A percentile compares a stretch with the other conserved stretches of the same genome.
Evolutionary conservation across 768 basidiomycete species (phyloP).

Genomic region (Russula sp.): DNA sequence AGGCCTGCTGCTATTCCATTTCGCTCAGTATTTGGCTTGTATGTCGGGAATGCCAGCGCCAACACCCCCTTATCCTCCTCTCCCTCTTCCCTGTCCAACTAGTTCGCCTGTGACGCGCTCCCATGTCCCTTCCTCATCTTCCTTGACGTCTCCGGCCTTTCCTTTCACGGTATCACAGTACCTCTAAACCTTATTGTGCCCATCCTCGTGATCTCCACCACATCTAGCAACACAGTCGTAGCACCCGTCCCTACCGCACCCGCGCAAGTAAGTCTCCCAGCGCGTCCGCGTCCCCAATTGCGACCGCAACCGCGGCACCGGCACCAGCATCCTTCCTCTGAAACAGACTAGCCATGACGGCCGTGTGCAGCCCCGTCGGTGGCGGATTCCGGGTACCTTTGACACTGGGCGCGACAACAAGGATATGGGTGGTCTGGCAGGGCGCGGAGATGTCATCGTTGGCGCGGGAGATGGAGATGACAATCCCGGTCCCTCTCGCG

Average conservation of each 20-base stretch:
- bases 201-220: not conserved
- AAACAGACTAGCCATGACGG: constrained; percentile 58
- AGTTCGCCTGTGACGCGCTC: constrained; percentile 7
- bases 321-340: constrained; percentile 44
- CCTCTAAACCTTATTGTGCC: not conserved
- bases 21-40: not conserved
- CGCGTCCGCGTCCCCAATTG: not conserved
- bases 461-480: no score
- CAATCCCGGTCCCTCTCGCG: not conserved
- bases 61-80: not conserved
- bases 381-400: constrained; percentile 26
- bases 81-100: not conserved
- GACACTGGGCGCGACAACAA: constrained; percentile 1
- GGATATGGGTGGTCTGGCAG: no score
- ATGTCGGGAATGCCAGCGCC: not conserved
- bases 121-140: not conserved
- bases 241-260: constrained; percentile 25
- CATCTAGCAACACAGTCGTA: constrained; percentile 17
- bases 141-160: no score
- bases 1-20: not conserved
- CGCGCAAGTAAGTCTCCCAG: constrained; percentile 24
- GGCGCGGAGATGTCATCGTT: not conserved
- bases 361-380: constrained; percentile 41
- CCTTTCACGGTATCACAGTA: not conserved
- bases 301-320: constrained; percentile 22